Evolutionary conservation across 2,329 filamentous ascomycete genomes (phyloP), one percentile per base, ranked within the genome.

Genomic region (Sporothrix curviconia): DNA sequence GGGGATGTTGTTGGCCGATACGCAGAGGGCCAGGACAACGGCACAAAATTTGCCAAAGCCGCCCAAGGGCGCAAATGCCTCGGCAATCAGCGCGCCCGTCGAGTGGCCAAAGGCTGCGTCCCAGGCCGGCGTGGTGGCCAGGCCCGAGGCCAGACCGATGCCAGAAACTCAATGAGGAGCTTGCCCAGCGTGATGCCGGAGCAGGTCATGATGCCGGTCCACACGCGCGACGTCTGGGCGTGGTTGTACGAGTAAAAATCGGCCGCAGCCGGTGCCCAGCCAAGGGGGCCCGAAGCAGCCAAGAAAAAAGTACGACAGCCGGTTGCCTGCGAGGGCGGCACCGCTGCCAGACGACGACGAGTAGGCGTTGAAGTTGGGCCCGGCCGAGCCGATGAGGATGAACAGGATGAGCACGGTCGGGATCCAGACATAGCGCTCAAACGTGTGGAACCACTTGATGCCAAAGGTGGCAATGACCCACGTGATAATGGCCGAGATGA

Each of bases 301-400:
- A 90, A 74, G n/a, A 11, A 82, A 85, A 69, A 90, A 86, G 69
- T 88, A 90, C 4, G 83, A 86, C 32, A 90, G 72, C 3, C 80
- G 73, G 60, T 81, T 80, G 30, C 81, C 84, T 14, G 73, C 71
- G 7, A 84, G 65, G 2, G 80, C 82, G 43, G 74, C 69, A 14
- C 74, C 64, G 46, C 80, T 73, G n/a, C 79, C 82, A 0, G 70
- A 67, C 1, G 79, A 83, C 3, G 73, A 68, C 1, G 77, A 75
- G 1, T 72, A 68, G 1, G 78, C 69, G 62, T 87, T 81, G 64
- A 85, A 87, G 15, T 79, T 74, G 2, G 77, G 75, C 0, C 81
- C 82, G 2, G 84, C 82, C 2, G 80, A 78, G 3, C 84, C 85
- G 39, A 81, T 80, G 0, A 88, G 72, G 32, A 87, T 78, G 57